These are phyloP conservation scores for Penicillium pulvis DNA, from an alignment of 495 filamentous ascomycete species.

Conservation along the genomic window DNA sequence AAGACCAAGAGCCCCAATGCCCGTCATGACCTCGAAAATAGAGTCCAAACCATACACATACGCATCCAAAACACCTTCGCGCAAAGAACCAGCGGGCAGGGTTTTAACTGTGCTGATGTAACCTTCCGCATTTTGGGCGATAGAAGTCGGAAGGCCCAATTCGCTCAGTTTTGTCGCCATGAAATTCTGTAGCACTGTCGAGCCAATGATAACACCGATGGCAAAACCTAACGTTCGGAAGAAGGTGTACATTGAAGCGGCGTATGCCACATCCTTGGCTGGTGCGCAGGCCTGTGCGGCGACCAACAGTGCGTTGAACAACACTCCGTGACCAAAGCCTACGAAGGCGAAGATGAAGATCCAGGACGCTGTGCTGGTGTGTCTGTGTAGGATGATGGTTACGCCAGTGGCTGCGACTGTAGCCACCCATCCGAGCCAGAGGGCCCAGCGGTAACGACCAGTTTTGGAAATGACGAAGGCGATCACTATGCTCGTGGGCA, in stretches of 20 bases:
- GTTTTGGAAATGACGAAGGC: constrained; percentile 49
- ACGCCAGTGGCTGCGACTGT: constrained; percentile 49
- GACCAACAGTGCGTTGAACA: constrained; percentile 54
- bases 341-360: constrained; percentile 47
- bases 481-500: constrained; percentile 19
- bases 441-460: constrained; percentile 53
- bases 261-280: constrained; percentile 44
- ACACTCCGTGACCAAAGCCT: constrained; percentile 56
- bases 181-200: constrained; percentile 53
- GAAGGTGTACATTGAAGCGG: constrained; percentile 62
- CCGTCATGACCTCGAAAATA: not conserved
- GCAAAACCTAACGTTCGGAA: constrained; percentile 58
- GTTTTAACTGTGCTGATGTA: not conserved
- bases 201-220: constrained; percentile 60
- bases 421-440: constrained; percentile 57
- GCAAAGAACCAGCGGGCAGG: not conserved
- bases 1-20: not conserved
- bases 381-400: constrained; percentile 41
- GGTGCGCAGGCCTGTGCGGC: constrained; percentile 54
- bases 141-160: not conserved
- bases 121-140: not conserved
- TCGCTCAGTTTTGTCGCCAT: not conserved
- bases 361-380: constrained; percentile 50
- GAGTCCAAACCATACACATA: not conserved
- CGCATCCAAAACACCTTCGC: not conserved